Evolutionary conservation across 2,329 filamentous ascomycete species (phyloP).

Genomic region (Hirsutella minnesotensis): DNA sequence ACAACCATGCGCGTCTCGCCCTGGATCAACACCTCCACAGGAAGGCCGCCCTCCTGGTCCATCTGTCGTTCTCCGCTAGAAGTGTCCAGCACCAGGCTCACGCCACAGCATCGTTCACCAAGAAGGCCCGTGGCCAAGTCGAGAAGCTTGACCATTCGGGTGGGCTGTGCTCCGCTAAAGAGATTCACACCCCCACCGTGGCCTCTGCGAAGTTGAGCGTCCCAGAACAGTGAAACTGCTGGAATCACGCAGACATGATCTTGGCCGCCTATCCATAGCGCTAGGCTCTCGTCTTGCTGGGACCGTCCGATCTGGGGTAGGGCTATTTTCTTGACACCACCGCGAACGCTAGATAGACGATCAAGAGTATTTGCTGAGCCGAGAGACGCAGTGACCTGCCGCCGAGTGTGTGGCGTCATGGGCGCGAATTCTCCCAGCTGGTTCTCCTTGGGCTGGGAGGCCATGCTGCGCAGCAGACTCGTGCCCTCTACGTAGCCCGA

Average conservation of each 20-base stretch:
- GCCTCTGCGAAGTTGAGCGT: slow-evolving; percentile 41
- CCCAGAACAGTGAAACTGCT: slow-evolving; percentile 44
- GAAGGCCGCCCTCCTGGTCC: slow-evolving; percentile 26
- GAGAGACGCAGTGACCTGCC: slow-evolving; percentile 35
- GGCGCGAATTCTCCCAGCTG: slow-evolving; percentile 43
- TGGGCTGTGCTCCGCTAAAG: slow-evolving; percentile 42
- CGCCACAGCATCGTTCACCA: slow-evolving; percentile 43
- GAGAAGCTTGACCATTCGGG: slow-evolving; percentile 42
- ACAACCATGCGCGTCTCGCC: slow-evolving; percentile 45
- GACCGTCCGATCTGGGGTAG: slow-evolving; percentile 30
- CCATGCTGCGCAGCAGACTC: slow-evolving; percentile 35
- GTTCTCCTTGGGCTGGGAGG: slow-evolving; percentile 21
- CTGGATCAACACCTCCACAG: slow-evolving; percentile 40
- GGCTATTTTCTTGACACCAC: slow-evolving; percentile 38
- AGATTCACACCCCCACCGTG: slow-evolving; percentile 39
- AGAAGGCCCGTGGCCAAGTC: slow-evolving; percentile 42
- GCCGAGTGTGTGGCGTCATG: slow-evolving; percentile 51
- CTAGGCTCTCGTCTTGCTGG: slow-evolving; percentile 39
- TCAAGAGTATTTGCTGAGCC: slow-evolving; percentile 33
- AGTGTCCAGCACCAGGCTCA: slow-evolving; percentile 31
- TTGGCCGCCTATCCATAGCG: slow-evolving; percentile 43
- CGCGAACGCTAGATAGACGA: slow-evolving; percentile 37
- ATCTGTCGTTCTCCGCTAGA: slow-evolving; percentile 9
- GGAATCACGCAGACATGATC: slow-evolving; percentile 48
- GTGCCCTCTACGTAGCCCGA: slow-evolving; percentile 51